Evolutionary conservation across 108 stramenopile genomes (phyloP).

Genomic region (Epipyxis sp.): DNA sequence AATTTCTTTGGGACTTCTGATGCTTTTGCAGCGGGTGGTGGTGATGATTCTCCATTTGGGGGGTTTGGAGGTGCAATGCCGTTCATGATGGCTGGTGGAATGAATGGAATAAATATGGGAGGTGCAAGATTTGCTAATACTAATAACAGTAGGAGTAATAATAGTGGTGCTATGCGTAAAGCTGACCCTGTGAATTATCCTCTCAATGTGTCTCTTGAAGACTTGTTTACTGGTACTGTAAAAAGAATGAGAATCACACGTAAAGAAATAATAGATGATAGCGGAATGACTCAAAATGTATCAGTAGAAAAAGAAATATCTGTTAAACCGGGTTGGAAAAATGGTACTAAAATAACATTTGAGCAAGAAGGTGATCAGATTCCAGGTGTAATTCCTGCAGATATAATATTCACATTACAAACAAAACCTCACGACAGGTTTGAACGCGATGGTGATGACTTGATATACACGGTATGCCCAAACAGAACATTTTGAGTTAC

Average conservation of each 20-base stretch:
- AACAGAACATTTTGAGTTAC: neutral
- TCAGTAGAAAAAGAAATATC: constrained; percentile 29
- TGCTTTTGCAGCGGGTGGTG: constrained; percentile 33
- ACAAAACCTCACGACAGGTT: constrained; percentile 28
- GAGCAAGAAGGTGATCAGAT: constrained; percentile 25
- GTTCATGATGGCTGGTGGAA: constrained; percentile 29
- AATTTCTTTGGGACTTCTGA: constrained; percentile 39
- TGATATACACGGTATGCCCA: neutral
- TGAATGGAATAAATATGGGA: constrained; percentile 26
- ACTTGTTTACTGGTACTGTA: constrained; percentile 43
- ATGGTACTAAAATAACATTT: constrained; percentile 31
- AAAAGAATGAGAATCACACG: constrained; percentile 51
- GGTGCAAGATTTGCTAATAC: constrained; percentile 26
- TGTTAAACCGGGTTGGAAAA: constrained; percentile 29
- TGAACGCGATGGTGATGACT: constrained; percentile 19
- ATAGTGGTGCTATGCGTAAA: constrained; percentile 33
- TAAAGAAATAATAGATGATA: constrained; percentile 31
- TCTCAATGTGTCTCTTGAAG: constrained; percentile 47
- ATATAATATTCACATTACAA: constrained; percentile 24
- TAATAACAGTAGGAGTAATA: too few relatives aligned
- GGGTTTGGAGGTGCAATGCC: constrained; percentile 12
- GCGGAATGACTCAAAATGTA: neutral
- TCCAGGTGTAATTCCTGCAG: constrained; percentile 27
- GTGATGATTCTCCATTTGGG: constrained; percentile 12
- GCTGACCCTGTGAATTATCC: constrained; percentile 48